These are phyloP conservation scores for Teratosphaeria pseudoeucalypti DNA, from an alignment of 2,329 filamentous ascomycete species.

Conservation along the genomic window DNA sequence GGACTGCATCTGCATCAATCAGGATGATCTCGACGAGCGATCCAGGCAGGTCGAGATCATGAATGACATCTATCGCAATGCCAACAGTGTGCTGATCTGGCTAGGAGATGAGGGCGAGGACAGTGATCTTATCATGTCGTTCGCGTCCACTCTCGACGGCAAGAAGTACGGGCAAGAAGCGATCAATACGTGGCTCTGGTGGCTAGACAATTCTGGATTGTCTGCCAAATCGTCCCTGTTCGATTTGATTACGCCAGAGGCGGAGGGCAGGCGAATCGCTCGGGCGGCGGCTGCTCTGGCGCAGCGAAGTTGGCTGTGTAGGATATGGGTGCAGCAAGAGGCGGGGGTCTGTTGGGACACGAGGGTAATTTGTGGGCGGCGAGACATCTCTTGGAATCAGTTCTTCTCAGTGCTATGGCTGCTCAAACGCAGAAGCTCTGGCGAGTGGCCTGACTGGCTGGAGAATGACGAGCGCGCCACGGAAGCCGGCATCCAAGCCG, in stretches of 20 bases:
- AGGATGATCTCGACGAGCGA: background rate
- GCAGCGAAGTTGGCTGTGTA: too few relatives aligned
- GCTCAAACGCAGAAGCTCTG: background rate
- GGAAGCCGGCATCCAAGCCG: background rate
- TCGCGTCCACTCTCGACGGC: background rate
- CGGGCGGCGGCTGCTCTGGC: too few relatives aligned
- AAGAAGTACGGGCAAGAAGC: too few relatives aligned
- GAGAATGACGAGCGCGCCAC: background rate
- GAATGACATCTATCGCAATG: background rate
- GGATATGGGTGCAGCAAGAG: background rate
- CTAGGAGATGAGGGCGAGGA: slow-evolving; percentile 12
- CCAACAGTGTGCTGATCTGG: background rate
- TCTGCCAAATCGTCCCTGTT: background rate
- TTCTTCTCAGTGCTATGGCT: background rate
- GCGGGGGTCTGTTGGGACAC: background rate
- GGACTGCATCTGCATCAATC: slow-evolving; percentile 1
- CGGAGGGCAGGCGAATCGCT: background rate
- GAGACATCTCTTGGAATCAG: background rate
- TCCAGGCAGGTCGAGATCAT: background rate
- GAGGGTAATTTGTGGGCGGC: too few relatives aligned
- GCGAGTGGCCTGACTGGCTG: too few relatives aligned
- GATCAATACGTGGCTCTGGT: too few relatives aligned
- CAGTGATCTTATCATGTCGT: background rate
- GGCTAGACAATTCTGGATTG: too few relatives aligned
- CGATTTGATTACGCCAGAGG: background rate